Percentiles rank a stretch among this genome's conserved stretches.
phyloP scores from a whole-genome alignment of 805 yeast genomes.

The Kazachstania bromeliacearum region DNA sequence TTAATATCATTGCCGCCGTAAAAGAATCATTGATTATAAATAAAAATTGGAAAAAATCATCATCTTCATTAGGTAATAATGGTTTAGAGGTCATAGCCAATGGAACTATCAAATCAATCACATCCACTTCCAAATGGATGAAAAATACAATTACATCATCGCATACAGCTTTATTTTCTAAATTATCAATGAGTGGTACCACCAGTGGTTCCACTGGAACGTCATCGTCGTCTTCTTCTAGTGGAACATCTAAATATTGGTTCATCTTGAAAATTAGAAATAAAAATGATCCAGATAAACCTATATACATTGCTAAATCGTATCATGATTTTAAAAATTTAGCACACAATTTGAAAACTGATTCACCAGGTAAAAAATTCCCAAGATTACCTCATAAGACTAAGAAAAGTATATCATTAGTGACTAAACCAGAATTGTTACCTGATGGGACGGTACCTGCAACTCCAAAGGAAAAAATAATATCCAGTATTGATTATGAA shows the following conservation, averaged over 20 bases:
- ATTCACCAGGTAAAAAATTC: slow-evolving; percentile 61
- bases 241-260: slow-evolving; percentile 21
- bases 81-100: slow-evolving; percentile 1
- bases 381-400: slow-evolving; percentile 51
- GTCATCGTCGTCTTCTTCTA: slow-evolving; percentile 1
- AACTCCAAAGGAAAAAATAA: slow-evolving; percentile 14
- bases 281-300: slow-evolving; percentile 23
- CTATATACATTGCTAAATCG: slow-evolving; percentile 45
- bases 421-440: slow-evolving; percentile 7
- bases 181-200: slow-evolving; percentile 16
- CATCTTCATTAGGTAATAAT: slow-evolving; percentile 1
- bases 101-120: slow-evolving; percentile 6
- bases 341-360: slow-evolving; percentile 40
- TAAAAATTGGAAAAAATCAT: slow-evolving; percentile 6
- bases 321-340: slow-evolving; percentile 61
- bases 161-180: slow-evolving; percentile 22
- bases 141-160: slow-evolving; percentile 17
- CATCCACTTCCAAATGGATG: slow-evolving; percentile 23
- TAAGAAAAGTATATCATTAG: slow-evolving; percentile 29
- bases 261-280: slow-evolving; percentile 42
- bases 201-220: too few relatives aligned
- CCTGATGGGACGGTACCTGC: slow-evolving; percentile 4
- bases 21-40: slow-evolving; percentile 13
- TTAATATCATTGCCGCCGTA: slow-evolving; percentile 62
- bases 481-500: slow-evolving; percentile 10